Base-by-base conservation (phyloP, 73 alveolate genomes). In the Urostyla sp. region DNA sequence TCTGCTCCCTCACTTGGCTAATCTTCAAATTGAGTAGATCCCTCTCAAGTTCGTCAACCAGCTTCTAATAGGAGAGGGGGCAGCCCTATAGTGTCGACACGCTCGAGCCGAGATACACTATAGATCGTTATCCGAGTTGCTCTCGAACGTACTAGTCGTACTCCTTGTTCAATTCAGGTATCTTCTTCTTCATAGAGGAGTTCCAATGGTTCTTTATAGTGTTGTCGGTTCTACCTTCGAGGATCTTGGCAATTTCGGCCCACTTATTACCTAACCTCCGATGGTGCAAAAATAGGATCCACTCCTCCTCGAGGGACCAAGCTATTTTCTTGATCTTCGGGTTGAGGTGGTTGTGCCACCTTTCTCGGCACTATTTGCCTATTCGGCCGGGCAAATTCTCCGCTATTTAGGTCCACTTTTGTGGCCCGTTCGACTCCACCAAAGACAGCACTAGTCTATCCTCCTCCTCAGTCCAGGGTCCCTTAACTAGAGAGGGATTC, bases 291-390 rank as follows among this genome's bases (percentile, higher is more conserved):
- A 94, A 89, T 31, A 96, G 86, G 40, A 96, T 78, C 87, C 92
- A 85, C 44, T 96, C 99, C 84, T 96, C 99, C 67, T 95, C 98
- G 30, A 87, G 94, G 0, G 97, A 87, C 98, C 99, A 96, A 76
- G 93, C 84, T 23, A 91, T 91, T 75, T 92, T 91, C 81, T 94
- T 94, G 27, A 96, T 95, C 15, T 84, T 84, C 16, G 99, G 98
- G 78, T 95, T 94, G 46, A 96, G 83, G 72, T 96, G 99, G 82
- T 96, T 96, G 66, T 94, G 98, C 98, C 98, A 96, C 85, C 99
- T 89, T 67, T 96, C 99, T 89, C 99, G 72, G 72, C 99, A 96
- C 75, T 96, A 91, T 53, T 96, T 96, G 1, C 99, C 99, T 0
- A 96, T 96, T 38, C 99, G 52, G 24, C 99, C 99, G 15, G 99